A percentile compares a stretch with the other conserved stretches of the same genome.
Conservation (phyloP, 176 grass and related monocot species). For the Cenchrus americanus region DNA sequence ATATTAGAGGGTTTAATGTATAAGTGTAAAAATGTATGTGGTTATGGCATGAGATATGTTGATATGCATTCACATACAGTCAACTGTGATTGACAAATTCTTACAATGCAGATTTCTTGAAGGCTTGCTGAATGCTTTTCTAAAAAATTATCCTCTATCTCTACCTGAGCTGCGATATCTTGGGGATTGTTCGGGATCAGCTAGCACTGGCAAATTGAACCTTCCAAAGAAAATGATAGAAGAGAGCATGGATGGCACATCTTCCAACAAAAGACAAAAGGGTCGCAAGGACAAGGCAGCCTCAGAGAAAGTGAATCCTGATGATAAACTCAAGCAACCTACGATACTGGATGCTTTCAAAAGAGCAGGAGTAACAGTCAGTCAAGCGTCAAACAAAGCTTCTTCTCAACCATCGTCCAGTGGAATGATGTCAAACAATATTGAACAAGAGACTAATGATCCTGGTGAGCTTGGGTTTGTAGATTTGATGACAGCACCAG, state of each 20-base stretch:
- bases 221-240: conserved; percentile 58
- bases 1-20: conserved; percentile 24
- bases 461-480: conserved; percentile 63
- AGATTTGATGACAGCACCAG: conserved; percentile 69
- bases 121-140: conserved; percentile 63
- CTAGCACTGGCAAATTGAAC: conserved; percentile 52
- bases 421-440: conserved; percentile 41
- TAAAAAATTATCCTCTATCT: conserved; percentile 64
- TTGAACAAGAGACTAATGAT: conserved; percentile 51
- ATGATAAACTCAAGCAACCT: conserved; percentile 71
- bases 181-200: conserved; percentile 54
- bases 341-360: conserved; percentile 78
- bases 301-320: conserved; percentile 53
- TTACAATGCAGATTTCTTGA: conserved; percentile 75
- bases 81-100: conserved; percentile 25
- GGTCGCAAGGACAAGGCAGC: conserved; percentile 48
- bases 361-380: conserved; percentile 67
- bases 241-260: conserved; percentile 27
- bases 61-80: conserved; percentile 9
- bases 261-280: conserved; percentile 67
- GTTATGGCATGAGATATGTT: conserved; percentile 8
- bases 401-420: conserved; percentile 53
- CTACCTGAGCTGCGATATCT: conserved; percentile 73
- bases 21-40: conserved; percentile 6
- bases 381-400: conserved; percentile 65